A percentile compares a stretch with the other conserved stretches of the same genome.
These are phyloP conservation scores for Verticillium albo-atrum DNA, from an alignment of 2,329 filamentous ascomycete species.

Conservation along the genomic window DNA sequence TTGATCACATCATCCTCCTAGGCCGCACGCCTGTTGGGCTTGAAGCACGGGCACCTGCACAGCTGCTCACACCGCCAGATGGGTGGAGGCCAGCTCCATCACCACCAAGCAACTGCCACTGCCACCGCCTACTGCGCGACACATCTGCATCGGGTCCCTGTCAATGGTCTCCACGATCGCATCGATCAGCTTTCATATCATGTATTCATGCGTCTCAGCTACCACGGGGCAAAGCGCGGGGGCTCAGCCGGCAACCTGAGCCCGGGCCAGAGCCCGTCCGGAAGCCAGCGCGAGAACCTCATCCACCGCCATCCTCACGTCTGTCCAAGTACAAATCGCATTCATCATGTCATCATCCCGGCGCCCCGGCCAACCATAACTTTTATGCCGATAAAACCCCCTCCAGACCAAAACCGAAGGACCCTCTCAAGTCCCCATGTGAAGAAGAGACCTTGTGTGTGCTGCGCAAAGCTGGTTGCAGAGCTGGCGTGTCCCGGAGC, in stretches of 20 bases:
- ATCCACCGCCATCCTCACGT: neutral
- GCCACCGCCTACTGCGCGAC: neutral
- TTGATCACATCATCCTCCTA: neutral
- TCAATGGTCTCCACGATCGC: neutral
- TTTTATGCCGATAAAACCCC: neutral
- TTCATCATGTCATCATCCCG: neutral
- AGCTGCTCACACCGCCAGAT: neutral
- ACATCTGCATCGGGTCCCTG: neutral
- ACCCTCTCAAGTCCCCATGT: neutral
- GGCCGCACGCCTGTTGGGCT: neutral
- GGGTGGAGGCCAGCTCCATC: neutral
- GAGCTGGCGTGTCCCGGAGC: too few species aligned
- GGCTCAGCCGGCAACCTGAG: neutral
- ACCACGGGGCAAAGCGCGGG: neutral
- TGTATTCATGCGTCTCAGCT: neutral
- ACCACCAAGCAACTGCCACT: neutral
- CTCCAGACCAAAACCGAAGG: neutral
- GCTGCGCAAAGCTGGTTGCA: neutral
- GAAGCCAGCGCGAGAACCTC: neutral
- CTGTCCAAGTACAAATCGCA: neutral
- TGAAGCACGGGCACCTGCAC: neutral
- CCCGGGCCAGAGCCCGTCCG: neutral
- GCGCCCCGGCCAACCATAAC: neutral
- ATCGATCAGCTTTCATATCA: neutral
- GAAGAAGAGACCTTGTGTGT: neutral